A percentile compares a stretch with the other conserved stretches of the same genome.
Conservation (phyloP, 768 basidiomycete species). For the Daedalea quercina region DNA sequence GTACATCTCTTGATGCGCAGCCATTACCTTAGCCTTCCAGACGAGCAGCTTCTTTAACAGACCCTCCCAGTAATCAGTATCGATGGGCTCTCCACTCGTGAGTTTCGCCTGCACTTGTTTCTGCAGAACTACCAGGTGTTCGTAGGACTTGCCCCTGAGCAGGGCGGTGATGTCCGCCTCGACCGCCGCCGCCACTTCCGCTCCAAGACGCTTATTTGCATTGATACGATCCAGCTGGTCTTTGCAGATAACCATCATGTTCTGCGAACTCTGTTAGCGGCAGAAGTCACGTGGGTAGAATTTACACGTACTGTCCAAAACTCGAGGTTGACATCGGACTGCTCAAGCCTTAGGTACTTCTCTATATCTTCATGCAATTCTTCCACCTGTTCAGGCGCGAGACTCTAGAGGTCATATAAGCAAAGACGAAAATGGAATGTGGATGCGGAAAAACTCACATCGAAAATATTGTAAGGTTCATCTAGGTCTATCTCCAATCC, state of each 20-base stretch:
- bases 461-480: slow-evolving; percentile 96
- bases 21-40: slow-evolving; percentile 90
- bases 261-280: slow-evolving; percentile 35
- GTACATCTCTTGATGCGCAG: not conserved
- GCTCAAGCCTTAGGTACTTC: slow-evolving; percentile 83
- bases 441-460: slow-evolving; percentile 48
- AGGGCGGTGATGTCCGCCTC: slow-evolving; percentile 79
- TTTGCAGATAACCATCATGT: slow-evolving; percentile 97
- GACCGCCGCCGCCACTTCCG: slow-evolving; percentile 72
- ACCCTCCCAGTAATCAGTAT: slow-evolving; percentile 97
- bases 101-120: slow-evolving; percentile 84
- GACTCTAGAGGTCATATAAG: slow-evolving; percentile 44
- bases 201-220: slow-evolving; percentile 50
- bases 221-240: slow-evolving; percentile 78
- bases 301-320: slow-evolving; percentile 83
- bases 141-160: slow-evolving; percentile 79
- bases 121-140: slow-evolving; percentile 79
- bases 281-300: slow-evolving; percentile 1
- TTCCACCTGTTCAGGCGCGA: slow-evolving; percentile 81
- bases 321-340: slow-evolving; percentile 79
- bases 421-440: not conserved
- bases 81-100: slow-evolving; percentile 86
- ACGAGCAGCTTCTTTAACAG: slow-evolving; percentile 88
- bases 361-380: slow-evolving; percentile 95
- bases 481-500: slow-evolving; percentile 97